A percentile compares a stretch with the other conserved stretches of the same genome.
Evolutionary conservation across 805 yeast species (phyloP).

Genomic region (Candida tammaniensis): DNA sequence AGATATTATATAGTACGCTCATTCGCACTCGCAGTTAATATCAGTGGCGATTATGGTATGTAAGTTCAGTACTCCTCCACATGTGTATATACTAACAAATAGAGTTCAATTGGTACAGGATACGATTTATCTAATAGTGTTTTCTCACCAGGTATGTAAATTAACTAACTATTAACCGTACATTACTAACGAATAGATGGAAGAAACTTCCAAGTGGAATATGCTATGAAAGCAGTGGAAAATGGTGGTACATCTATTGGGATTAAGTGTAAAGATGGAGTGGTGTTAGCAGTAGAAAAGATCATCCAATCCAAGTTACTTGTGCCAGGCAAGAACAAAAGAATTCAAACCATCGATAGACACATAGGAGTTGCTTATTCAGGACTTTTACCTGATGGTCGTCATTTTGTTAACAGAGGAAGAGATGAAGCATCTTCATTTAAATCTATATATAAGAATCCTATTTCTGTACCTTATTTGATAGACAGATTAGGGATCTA

Average conservation of each 20-base stretch:
- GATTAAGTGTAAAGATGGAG: slow-evolving; percentile 86
- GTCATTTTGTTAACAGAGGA: slow-evolving; percentile 87
- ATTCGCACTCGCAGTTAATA: not conserved
- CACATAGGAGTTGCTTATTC: slow-evolving; percentile 95
- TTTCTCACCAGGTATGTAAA: slow-evolving; percentile 60
- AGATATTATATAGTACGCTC: too few species aligned
- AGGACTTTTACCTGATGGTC: slow-evolving; percentile 94
- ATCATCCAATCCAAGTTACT: slow-evolving; percentile 80
- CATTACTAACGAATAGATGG: slow-evolving; percentile 62
- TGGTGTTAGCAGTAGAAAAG: slow-evolving; percentile 97
- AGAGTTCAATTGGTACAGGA: slow-evolving; percentile 89
- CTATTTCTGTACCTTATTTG: slow-evolving; percentile 76
- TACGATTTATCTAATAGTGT: slow-evolving; percentile 97
- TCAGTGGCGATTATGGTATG: slow-evolving; percentile 11
- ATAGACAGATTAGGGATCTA: slow-evolving; percentile 86
- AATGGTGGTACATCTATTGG: slow-evolving; percentile 96
- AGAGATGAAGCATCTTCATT: slow-evolving; percentile 86
- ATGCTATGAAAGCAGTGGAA: slow-evolving; percentile 96
- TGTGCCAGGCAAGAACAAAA: slow-evolving; percentile 83
- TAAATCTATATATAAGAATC: slow-evolving; percentile 70
- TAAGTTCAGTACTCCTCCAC: not conserved
- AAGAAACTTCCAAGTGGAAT: slow-evolving; percentile 95
- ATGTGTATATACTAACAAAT: slow-evolving; percentile 4
- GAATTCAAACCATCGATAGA: slow-evolving; percentile 90
- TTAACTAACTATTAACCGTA: not conserved